Conservation (phyloP, 2,329 filamentous ascomycete genomes). For the Mycosphaerelloides madeirae region DNA sequence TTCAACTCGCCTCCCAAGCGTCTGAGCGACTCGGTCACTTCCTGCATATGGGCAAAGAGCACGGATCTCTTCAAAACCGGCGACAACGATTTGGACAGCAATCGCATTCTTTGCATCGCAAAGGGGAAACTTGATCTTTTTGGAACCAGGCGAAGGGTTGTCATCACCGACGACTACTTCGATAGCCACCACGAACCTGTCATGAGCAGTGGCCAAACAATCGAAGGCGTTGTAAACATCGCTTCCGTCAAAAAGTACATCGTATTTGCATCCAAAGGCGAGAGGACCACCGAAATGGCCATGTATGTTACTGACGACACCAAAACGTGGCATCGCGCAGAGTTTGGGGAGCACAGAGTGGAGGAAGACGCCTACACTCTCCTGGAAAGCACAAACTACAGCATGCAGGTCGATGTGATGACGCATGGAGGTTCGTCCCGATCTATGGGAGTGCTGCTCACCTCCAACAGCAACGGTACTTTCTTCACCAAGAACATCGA, state of each 20-base stretch:
- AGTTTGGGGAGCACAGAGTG: slow-evolving; percentile 81
- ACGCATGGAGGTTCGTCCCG: slow-evolving; percentile 48
- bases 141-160: slow-evolving; percentile 69
- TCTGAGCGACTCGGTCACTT: slow-evolving; percentile 63
- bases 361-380: slow-evolving; percentile 86
- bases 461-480: slow-evolving; percentile 94
- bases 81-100: slow-evolving; percentile 58
- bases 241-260: slow-evolving; percentile 82
- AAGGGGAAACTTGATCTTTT: slow-evolving; percentile 66
- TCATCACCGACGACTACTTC: slow-evolving; percentile 83
- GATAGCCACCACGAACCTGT: slow-evolving; percentile 64
- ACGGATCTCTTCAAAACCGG: slow-evolving; percentile 69
- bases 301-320: slow-evolving; percentile 85
- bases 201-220: slow-evolving; percentile 66
- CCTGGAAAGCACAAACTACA: slow-evolving; percentile 94
- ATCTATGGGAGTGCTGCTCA: slow-evolving; percentile 83
- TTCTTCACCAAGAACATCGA: slow-evolving; percentile 91
- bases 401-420: slow-evolving; percentile 93
- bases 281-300: slow-evolving; percentile 81
- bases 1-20: slow-evolving; percentile 65
- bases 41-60: slow-evolving; percentile 84
- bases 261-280: slow-evolving; percentile 73
- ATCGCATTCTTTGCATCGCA: slow-evolving; percentile 76
- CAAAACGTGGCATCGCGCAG: slow-evolving; percentile 80
- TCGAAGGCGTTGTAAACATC: slow-evolving; percentile 75